Percentiles rank a stretch among this genome's conserved stretches.
Evolutionary conservation across 306 rosid genomes (phyloP).

Genomic region (Acacia crassicarpa): DNA sequence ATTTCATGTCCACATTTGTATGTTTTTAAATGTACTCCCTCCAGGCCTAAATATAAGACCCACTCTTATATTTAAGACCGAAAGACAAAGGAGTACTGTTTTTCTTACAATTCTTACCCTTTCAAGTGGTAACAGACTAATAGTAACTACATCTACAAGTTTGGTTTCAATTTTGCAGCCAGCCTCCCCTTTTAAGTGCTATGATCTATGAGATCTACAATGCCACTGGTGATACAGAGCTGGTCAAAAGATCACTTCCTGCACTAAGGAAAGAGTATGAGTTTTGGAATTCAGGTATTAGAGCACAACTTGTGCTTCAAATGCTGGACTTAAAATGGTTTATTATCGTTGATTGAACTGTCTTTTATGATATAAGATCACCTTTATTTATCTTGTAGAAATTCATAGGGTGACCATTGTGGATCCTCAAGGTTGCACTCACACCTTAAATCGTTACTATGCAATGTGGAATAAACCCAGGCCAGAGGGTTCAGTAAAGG

Average conservation of each 20-base stretch:
- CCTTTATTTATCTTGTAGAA: constrained; percentile 44
- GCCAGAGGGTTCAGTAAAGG: constrained; percentile 75
- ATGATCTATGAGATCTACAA: constrained; percentile 75
- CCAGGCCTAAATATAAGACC: too few species aligned
- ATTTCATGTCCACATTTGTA: neutral
- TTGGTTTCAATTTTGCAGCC: constrained; percentile 56
- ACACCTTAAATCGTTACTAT: constrained; percentile 63
- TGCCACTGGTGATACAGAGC: constrained; percentile 58
- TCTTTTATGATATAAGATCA: constrained; percentile 17
- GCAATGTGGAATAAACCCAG: constrained; percentile 95
- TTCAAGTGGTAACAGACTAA: constrained; percentile 5
- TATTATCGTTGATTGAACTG: neutral
- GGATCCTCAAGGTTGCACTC: constrained; percentile 57
- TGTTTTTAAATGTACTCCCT: neutral
- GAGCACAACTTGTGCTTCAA: constrained; percentile 21
- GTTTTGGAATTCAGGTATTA: constrained; percentile 90
- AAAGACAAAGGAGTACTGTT: neutral
- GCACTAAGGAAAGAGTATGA: constrained; percentile 72
- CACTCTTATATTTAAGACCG: too few species aligned
- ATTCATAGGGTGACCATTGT: constrained; percentile 64
- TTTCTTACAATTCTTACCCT: constrained; percentile 1
- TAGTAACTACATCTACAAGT: constrained; percentile 10
- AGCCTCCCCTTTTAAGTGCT: constrained; percentile 94
- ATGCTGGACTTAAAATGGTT: neutral
- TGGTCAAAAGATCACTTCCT: constrained; percentile 69